Percentiles rank a stretch among this genome's conserved stretches.
Evolutionary conservation across 1,284 basidiomycete species (phyloP).

Genomic region (Earliella scabrosa): DNA sequence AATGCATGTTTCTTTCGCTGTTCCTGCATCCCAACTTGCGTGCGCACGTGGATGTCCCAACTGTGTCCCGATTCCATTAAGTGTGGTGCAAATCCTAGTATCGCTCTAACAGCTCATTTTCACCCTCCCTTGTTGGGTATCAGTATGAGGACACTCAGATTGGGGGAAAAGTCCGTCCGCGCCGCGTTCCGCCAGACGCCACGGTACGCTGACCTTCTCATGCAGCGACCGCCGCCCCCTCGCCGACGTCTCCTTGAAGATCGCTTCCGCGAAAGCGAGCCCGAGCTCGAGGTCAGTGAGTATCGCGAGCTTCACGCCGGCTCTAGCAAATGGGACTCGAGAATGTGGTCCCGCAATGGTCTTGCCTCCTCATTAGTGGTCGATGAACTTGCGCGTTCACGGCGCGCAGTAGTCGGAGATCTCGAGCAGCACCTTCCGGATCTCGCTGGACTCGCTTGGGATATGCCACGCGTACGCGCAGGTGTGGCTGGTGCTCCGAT

Average conservation of each 20-base stretch:
- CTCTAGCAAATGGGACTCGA: conserved; percentile 42
- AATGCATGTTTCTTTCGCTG: no score
- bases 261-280: neutral
- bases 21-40: no score
- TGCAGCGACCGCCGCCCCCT: neutral
- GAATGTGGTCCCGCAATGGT: conserved; percentile 13
- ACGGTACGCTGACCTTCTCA: conserved; percentile 4
- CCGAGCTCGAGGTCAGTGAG: conserved; percentile 30
- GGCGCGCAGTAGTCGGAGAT: conserved; percentile 13
- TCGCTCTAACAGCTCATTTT: no score
- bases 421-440: conserved; percentile 6
- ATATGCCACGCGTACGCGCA: conserved; percentile 13
- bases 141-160: no score
- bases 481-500: conserved; percentile 13
- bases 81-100: no score
- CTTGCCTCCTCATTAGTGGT: conserved; percentile 9
- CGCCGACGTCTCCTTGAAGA: neutral
- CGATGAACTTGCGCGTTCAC: conserved; percentile 12
- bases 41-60: no score
- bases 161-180: no score
- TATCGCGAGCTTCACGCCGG: conserved; percentile 46
- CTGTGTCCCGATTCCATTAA: no score
- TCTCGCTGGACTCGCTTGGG: conserved; percentile 6
- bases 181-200: no score
- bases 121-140: no score